Evolutionary conservation across 2,329 filamentous ascomycete genomes (phyloP), one percentile per base, ranked within the genome.

Genomic region (Diplodia mutila): DNA sequence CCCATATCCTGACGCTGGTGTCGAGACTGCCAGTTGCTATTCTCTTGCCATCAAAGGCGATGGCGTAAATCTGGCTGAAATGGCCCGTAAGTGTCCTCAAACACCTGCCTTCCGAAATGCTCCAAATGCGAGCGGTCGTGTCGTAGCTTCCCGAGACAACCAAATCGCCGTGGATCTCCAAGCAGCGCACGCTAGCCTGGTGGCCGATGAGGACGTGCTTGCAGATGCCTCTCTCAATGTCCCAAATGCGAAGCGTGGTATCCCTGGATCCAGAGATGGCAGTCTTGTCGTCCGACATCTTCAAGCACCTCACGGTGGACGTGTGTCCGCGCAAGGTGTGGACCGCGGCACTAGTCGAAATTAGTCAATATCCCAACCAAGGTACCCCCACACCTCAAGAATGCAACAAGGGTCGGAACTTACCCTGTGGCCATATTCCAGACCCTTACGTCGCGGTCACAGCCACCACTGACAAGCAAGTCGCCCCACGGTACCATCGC

Each of bases 401-500:
- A 32, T 29, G 16, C 16, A 14, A 27, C 12, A 39, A 53, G 27
- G 27, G 29, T 52, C 27, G 42, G 54, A 27, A 69, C 88, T 78
- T 86, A 96, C 92, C 94, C 95, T 69, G 92, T 97, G 61, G 90
- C 89, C 84, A 99, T 89, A 75, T 99, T 92, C 95, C 95, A 99
- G 6, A 99, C 95, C 67, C 95, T 87, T 32, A 99, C 95, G 76
- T 99, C 95, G 69, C 95, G 88, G 81, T 99, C 95, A 77, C 95
- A 99, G 6, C 95, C 95, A 73, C 95, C 95, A 74, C 93, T 97
- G 69, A 99, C 95, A 69, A 99, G 85, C 65, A 92, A 91, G 77
- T 99, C 94, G 69, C 92, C 94, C 92, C 94, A 97, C 7, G 95
- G 95, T 27, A 99, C 93, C 94, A 99, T 98, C 59, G 95, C 95